Base-by-base conservation (phyloP, 2,329 filamentous ascomycete genomes). In the Lachnellula subtilissima region DNA sequence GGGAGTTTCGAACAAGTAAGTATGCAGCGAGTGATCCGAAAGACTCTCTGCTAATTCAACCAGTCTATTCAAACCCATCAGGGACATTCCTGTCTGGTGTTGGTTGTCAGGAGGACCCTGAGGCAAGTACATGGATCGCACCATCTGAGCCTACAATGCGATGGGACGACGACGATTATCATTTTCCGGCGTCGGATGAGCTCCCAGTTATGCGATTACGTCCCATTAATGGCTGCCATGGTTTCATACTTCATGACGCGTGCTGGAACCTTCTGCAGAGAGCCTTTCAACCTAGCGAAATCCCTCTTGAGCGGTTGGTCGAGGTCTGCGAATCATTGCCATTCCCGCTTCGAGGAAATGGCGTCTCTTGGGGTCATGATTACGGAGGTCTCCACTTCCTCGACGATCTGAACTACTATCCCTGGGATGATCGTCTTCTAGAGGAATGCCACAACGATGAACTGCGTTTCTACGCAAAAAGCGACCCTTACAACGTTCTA, bases 181-280 rank as follows among this genome's bases (percentile, higher is more conserved):
- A 47, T 19, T 42, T 23, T 32, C 40, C 42, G 42, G 37, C 49
- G 35, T n/a, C 12, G 4, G 49, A 52, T 22, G 17, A 54, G 52
- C 39, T 54, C 45, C 28, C 28, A 50, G 37, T 54, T n/a, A 42
- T 54, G 39, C 48, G 40, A 50, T 35, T 47, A 40, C 17, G 43
- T 25, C 53, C 53, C 35, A 23, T 47, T 15, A 52, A 51, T 15
- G 53, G 53, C 36, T 48, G 53, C 23, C 37, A 55, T 28, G 53
- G 53, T 39, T 56, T 56, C 48, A 19, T 32, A 14, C 28, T 56
- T 48, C 54, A 52, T 48, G 54, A 52, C 39, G 49, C 42, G 25
- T 52, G 54, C 43, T 56, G 49, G 32, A 42, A 39, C 23, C 49
- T 56, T 52, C 54, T 56, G 42, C 22, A 52, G 54, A 52, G 37